These are phyloP conservation scores for Mycena belliarum DNA, from an alignment of 768 basidiomycete genomes.

Conservation along the genomic window DNA sequence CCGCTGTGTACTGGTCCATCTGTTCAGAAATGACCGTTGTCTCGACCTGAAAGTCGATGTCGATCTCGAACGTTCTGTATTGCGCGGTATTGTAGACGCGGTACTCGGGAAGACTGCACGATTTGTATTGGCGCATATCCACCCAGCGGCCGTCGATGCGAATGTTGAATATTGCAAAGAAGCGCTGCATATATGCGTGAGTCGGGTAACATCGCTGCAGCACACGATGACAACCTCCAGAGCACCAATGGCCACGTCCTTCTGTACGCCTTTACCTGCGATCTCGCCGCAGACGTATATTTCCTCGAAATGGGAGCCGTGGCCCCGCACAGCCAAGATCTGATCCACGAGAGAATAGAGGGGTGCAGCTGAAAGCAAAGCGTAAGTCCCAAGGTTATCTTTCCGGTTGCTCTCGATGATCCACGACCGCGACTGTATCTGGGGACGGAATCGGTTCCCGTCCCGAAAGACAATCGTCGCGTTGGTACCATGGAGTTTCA, in stretches of 20 bases:
- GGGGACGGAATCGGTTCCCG: constrained; percentile 1
- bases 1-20: constrained; percentile 22
- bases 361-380: constrained; percentile 20
- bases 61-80: constrained; percentile 21
- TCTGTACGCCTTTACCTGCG: constrained; percentile 23
- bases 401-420: constrained; percentile 15
- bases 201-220: no score
- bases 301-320: constrained; percentile 9
- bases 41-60: constrained; percentile 14
- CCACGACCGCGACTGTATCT: constrained; percentile 25
- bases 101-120: constrained; percentile 20
- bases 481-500: constrained; percentile 26
- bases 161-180: constrained; percentile 28
- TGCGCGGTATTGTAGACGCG: constrained; percentile 22
- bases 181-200: constrained; percentile 4
- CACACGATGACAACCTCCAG: constrained; percentile 8
- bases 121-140: constrained; percentile 23
- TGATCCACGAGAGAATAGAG: constrained; percentile 23
- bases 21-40: constrained; percentile 4
- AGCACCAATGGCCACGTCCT: constrained; percentile 21
- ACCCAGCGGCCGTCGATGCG: constrained; percentile 25
- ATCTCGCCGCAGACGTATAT: constrained; percentile 23
- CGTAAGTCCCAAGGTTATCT: constrained; percentile 18
- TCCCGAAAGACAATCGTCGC: constrained; percentile 20
- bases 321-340: constrained; percentile 17